Percentiles rank a stretch among this genome's conserved stretches.
phyloP scores from a whole-genome alignment of 1,284 basidiomycete genomes.

The Rugosomyces carneus region DNA sequence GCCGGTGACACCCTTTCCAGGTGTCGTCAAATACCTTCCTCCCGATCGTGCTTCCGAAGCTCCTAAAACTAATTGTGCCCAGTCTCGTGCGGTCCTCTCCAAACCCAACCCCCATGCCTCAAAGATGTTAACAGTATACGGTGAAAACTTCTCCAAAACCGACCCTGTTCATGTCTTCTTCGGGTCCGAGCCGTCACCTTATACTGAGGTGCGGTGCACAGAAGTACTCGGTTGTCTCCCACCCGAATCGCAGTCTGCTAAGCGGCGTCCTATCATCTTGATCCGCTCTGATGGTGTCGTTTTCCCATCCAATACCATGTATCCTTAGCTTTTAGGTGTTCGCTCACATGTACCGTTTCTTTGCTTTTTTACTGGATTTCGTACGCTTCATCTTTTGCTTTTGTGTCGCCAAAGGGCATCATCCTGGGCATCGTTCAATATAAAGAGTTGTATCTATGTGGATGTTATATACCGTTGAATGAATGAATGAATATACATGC shows the following conservation, averaged over 20 bases:
- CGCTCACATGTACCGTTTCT: conserved; percentile 4
- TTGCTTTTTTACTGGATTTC: conserved; percentile 14
- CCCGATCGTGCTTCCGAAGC: conserved; percentile 75
- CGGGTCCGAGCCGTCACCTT: conserved; percentile 80
- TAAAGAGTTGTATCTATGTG: conserved; percentile 11
- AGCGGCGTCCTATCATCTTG: conserved; percentile 76
- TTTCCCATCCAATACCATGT: conserved; percentile 83
- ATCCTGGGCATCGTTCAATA: conserved; percentile 4
- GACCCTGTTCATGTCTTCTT: conserved; percentile 82
- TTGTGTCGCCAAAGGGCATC: conserved; percentile 4
- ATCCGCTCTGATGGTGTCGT: conserved; percentile 87
- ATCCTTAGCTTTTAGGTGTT: conserved; percentile 46
- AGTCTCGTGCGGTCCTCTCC: conserved; percentile 57
- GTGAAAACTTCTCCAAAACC: conserved; percentile 82
- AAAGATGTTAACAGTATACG: conserved; percentile 82
- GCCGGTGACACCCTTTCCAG: conserved; percentile 83
- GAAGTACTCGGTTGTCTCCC: conserved; percentile 81
- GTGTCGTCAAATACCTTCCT: conserved; percentile 78
- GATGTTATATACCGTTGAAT: conserved; percentile 9
- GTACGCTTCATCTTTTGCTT: conserved; percentile 8
- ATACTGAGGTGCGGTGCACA: conserved; percentile 83
- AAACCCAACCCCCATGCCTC: conserved; percentile 68
- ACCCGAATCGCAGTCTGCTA: conserved; percentile 55
- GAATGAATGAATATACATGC: conserved; percentile 3
- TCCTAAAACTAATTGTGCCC: conserved; percentile 59